Conservation (phyloP, 2,329 filamentous ascomycete species). For the Neoarthrinium moseri region DNA sequence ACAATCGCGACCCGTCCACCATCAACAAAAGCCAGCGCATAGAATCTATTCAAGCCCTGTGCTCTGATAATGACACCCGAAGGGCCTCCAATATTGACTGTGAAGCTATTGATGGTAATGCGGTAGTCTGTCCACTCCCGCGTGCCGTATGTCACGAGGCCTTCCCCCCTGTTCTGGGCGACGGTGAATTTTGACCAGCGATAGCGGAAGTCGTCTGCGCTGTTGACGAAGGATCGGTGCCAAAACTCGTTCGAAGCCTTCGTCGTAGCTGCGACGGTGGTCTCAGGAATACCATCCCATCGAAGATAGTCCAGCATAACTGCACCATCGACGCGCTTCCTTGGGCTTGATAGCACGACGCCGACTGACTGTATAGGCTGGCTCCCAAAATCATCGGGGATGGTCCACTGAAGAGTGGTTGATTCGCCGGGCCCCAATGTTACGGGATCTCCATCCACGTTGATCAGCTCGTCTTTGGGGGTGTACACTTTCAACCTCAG, state of each 20-base stretch:
- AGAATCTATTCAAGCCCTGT: slow-evolving; percentile 29
- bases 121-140: slow-evolving; percentile 30
- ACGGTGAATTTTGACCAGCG: slow-evolving; percentile 19
- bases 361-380: slow-evolving; percentile 26
- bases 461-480: neutral
- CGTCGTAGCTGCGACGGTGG: neutral
- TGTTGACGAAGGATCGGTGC: slow-evolving; percentile 26
- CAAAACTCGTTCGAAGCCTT: slow-evolving; percentile 19
- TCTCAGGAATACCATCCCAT: neutral
- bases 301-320: neutral
- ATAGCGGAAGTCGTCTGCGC: slow-evolving; percentile 19
- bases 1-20: slow-evolving; percentile 16
- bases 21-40: slow-evolving; percentile 21
- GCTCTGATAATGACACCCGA: slow-evolving; percentile 25
- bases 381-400: slow-evolving; percentile 19
- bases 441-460: neutral
- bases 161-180: slow-evolving; percentile 28
- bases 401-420: slow-evolving; percentile 15
- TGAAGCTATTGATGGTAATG: slow-evolving; percentile 17
- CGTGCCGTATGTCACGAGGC: slow-evolving; percentile 29
- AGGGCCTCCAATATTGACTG: slow-evolving; percentile 20
- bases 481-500: neutral
- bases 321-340: neutral
- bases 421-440: slow-evolving; percentile 10
- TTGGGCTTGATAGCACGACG: slow-evolving; percentile 12